Evolutionary conservation across 768 basidiomycete genomes (phyloP).

Genomic region (Lentinula guzmanii): DNA sequence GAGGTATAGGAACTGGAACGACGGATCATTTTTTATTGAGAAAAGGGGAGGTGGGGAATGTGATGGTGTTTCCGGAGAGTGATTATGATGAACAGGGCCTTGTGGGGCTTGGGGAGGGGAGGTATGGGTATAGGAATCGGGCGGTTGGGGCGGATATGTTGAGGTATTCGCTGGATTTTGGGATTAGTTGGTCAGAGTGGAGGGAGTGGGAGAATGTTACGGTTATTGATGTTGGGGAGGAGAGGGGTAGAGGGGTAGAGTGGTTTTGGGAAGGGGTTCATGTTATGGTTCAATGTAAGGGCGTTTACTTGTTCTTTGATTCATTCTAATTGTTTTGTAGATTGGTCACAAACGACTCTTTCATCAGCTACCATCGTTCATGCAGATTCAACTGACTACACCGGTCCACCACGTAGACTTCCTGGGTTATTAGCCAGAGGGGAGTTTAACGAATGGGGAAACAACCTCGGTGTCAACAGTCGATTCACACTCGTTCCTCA

Average conservation of each 20-base stretch:
- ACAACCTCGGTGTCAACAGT: slow-evolving; percentile 72
- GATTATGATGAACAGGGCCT: slow-evolving; percentile 51
- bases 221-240: slow-evolving; percentile 50
- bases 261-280: slow-evolving; percentile 79
- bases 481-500: slow-evolving; percentile 50
- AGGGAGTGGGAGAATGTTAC: slow-evolving; percentile 80
- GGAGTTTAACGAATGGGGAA: slow-evolving; percentile 90
- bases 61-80: slow-evolving; percentile 80
- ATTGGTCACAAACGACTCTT: slow-evolving; percentile 68
- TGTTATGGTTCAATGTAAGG: slow-evolving; percentile 78
- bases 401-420: slow-evolving; percentile 57
- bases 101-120: too few species aligned
- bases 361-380: slow-evolving; percentile 68
- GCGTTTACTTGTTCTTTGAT: too few species aligned
- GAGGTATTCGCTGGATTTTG: slow-evolving; percentile 84
- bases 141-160: slow-evolving; percentile 85
- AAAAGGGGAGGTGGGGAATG: slow-evolving; percentile 69
- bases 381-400: slow-evolving; percentile 58
- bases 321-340: slow-evolving; percentile 25
- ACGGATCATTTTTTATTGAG: slow-evolving; percentile 75
- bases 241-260: slow-evolving; percentile 32
- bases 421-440: slow-evolving; percentile 87
- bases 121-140: slow-evolving; percentile 54
- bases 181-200: slow-evolving; percentile 77
- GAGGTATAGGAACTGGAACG: slow-evolving; percentile 29